These are phyloP conservation scores for Hypoxylon sp. DNA, from an alignment of 2,329 filamentous ascomycete genomes.

Conservation along the genomic window DNA sequence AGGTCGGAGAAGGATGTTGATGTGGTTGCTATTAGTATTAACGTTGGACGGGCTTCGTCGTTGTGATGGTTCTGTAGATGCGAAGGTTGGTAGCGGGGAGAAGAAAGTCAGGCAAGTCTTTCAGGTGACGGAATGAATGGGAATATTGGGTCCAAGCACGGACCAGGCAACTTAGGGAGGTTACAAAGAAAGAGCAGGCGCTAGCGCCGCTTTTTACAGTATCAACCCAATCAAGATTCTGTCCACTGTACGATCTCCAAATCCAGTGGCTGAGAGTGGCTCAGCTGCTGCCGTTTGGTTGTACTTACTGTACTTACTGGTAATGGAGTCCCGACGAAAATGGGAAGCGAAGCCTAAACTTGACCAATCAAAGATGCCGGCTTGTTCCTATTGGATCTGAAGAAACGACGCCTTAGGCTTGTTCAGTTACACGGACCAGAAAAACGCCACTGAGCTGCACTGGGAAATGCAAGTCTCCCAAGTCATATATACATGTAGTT, in stretches of 20 bases:
- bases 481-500: too few species aligned
- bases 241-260: slow-evolving; percentile 18
- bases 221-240: slow-evolving; percentile 25
- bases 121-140: slow-evolving; percentile 48
- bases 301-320: slow-evolving; percentile 9
- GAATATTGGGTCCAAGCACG: slow-evolving; percentile 30
- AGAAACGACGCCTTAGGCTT: slow-evolving; percentile 38
- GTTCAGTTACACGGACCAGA: slow-evolving; percentile 11
- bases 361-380: slow-evolving; percentile 26
- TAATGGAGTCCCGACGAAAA: slow-evolving; percentile 18
- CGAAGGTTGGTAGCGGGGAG: slow-evolving; percentile 45
- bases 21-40: slow-evolving; percentile 31
- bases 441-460: too few species aligned
- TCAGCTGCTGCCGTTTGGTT: slow-evolving; percentile 17
- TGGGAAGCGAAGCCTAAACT: slow-evolving; percentile 11
- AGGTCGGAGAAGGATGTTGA: slow-evolving; percentile 20
- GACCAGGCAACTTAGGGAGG: slow-evolving; percentile 25
- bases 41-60: slow-evolving; percentile 23
- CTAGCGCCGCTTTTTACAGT: slow-evolving; percentile 21
- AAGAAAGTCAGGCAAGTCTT: slow-evolving; percentile 46
- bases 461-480: too few species aligned
- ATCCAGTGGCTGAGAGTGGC: slow-evolving; percentile 39
- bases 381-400: slow-evolving; percentile 28
- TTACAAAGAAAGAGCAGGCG: slow-evolving; percentile 32
- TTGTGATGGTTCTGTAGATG: slow-evolving; percentile 30